Evolutionary conservation across 768 basidiomycete genomes (phyloP).

Genomic region (Krasilnikovozyma curviuscula): DNA sequence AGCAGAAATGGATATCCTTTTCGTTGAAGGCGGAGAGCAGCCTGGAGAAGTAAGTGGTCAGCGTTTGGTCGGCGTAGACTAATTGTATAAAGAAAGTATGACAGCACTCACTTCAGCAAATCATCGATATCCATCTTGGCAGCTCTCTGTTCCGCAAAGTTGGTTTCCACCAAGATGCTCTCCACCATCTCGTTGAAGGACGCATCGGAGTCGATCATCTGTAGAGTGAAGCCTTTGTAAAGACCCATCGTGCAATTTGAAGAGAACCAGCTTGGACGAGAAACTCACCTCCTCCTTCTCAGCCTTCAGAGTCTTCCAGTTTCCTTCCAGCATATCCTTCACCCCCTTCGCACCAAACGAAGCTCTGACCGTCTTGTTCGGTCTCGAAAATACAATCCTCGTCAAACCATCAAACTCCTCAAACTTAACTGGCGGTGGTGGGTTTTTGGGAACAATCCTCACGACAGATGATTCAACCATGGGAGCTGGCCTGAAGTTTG

Average conservation of each 20-base stretch:
- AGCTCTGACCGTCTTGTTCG: constrained; percentile 76
- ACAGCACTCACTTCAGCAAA: constrained; percentile 49
- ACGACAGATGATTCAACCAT: constrained; percentile 86
- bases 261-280: background rate
- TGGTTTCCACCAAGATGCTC: constrained; percentile 48
- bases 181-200: constrained; percentile 53
- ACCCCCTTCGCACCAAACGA: constrained; percentile 83
- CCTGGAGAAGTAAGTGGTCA: constrained; percentile 5
- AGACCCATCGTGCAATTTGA: background rate
- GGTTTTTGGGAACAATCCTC: constrained; percentile 74
- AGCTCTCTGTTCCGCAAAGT: constrained; percentile 55
- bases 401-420: constrained; percentile 95
- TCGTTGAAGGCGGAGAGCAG: constrained; percentile 24
- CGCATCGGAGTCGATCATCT: constrained; percentile 42
- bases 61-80: background rate
- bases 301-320: constrained; percentile 81
- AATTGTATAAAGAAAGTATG: no score
- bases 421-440: constrained; percentile 85
- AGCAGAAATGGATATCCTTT: constrained; percentile 22
- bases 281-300: constrained; percentile 35
- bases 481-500: constrained; percentile 90
- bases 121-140: constrained; percentile 90
- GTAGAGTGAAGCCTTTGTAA: constrained; percentile 6
- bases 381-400: constrained; percentile 68
- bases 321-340: constrained; percentile 78